phyloP scores from a whole-genome alignment of 495 filamentous ascomycete genomes.

The Aspergillus leporis region DNA sequence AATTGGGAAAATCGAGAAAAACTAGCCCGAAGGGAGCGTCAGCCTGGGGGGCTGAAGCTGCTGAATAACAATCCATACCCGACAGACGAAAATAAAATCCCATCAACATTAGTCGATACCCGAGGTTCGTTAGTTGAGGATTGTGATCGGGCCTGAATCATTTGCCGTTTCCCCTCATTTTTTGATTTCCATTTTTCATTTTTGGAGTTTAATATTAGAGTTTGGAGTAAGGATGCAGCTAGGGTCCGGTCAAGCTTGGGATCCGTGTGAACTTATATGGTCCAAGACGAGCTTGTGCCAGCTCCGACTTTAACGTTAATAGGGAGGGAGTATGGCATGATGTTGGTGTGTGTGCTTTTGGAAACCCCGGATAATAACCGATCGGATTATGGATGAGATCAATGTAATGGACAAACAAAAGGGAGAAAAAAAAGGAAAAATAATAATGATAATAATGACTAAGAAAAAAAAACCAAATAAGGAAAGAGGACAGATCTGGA shows the following conservation, averaged over 20 bases:
- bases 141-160: conserved; percentile 11
- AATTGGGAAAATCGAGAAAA: not conserved
- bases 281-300: not conserved
- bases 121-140: conserved; percentile 14
- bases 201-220: not conserved
- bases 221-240: conserved; percentile 3
- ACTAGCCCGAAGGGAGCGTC: not conserved
- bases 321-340: not conserved
- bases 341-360: not conserved
- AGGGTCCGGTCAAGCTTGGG: not conserved
- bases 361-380: not conserved
- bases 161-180: conserved; percentile 14
- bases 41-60: not conserved
- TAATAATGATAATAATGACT: not conserved
- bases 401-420: not conserved
- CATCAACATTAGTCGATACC: conserved; percentile 12
- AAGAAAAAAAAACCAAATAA: no score
- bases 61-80: not conserved
- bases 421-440: not conserved
- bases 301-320: not conserved
- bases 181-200: conserved; percentile 1
- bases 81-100: conserved; percentile 4
- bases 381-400: not conserved
- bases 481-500: not conserved
- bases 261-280: not conserved